Percentiles rank a stretch among this genome's conserved stretches.
phyloP scores from a whole-genome alignment of 768 basidiomycete species.

The Kwoniella sp. region DNA sequence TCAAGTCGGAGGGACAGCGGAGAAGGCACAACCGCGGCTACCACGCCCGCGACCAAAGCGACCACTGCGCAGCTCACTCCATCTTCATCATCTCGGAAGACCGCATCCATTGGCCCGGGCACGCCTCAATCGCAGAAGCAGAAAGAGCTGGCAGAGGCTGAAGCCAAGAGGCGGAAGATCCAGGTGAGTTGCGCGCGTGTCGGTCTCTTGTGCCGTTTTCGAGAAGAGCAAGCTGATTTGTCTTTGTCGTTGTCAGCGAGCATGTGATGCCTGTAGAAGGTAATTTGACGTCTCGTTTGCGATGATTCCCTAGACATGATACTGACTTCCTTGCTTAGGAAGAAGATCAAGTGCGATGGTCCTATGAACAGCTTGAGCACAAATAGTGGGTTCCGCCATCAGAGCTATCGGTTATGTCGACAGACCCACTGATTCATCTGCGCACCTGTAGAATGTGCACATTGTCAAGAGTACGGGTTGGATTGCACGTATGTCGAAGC shows the following conservation, averaged over 20 bases:
- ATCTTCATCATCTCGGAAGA: background rate
- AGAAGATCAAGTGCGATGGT: slow-evolving; percentile 76
- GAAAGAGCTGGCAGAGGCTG: slow-evolving; percentile 63
- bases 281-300: slow-evolving; percentile 5
- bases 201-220: background rate
- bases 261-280: slow-evolving; percentile 39
- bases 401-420: background rate
- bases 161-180: slow-evolving; percentile 52
- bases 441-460: slow-evolving; percentile 44
- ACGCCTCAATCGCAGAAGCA: slow-evolving; percentile 51
- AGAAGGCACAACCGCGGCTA: slow-evolving; percentile 6
- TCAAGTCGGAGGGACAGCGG: slow-evolving; percentile 8
- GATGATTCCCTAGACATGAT: background rate
- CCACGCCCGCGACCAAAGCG: background rate
- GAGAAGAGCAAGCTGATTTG: background rate
- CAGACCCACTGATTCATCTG: slow-evolving; percentile 5
- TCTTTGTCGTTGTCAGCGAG: slow-evolving; percentile 25
- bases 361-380: slow-evolving; percentile 46
- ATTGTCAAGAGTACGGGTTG: slow-evolving; percentile 45
- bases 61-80: background rate
- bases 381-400: slow-evolving; percentile 33
- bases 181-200: slow-evolving; percentile 28
- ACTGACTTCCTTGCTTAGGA: slow-evolving; percentile 55
- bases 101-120: background rate
- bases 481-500: slow-evolving; percentile 63